A percentile compares a stretch with the other conserved stretches of the same genome.
phyloP scores from a whole-genome alignment of 2,329 filamentous ascomycete genomes.

The Paraphoma chrysanthemicola region DNA sequence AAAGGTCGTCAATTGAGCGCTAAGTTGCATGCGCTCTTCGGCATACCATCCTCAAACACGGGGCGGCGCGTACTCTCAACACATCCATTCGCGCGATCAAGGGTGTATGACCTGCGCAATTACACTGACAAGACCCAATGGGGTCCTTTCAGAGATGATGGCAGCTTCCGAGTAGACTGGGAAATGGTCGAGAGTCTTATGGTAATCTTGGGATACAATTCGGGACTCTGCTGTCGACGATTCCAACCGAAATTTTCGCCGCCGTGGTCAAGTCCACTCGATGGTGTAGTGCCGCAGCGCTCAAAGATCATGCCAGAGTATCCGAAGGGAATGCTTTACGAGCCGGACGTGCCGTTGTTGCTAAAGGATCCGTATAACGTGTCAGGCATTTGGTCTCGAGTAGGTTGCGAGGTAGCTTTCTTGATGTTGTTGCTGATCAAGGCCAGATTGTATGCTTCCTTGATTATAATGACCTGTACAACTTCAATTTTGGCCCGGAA shows the following conservation, averaged over 20 bases:
- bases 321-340: slow-evolving; percentile 21
- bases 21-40: slow-evolving; percentile 73
- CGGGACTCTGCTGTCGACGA: slow-evolving; percentile 31
- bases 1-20: slow-evolving; percentile 69
- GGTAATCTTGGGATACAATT: slow-evolving; percentile 71
- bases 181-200: slow-evolving; percentile 80
- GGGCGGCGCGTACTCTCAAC: slow-evolving; percentile 42
- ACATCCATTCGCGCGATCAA: slow-evolving; percentile 69
- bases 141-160: slow-evolving; percentile 76
- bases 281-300: slow-evolving; percentile 31
- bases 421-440: background rate
- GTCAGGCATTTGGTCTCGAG: slow-evolving; percentile 74
- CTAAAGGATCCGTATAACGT: slow-evolving; percentile 73
- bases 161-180: slow-evolving; percentile 72
- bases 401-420: slow-evolving; percentile 41
- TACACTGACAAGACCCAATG: slow-evolving; percentile 69
- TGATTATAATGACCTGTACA: slow-evolving; percentile 66
- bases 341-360: slow-evolving; percentile 56
- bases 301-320: slow-evolving; percentile 11
- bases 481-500: slow-evolving; percentile 70
- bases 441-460: slow-evolving; percentile 54
- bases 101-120: slow-evolving; percentile 76
- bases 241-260: slow-evolving; percentile 31
- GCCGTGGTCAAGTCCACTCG: slow-evolving; percentile 39
- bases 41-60: slow-evolving; percentile 60